Conservation (phyloP, 1,284 basidiomycete species). For the Chalciporus sp. region DNA sequence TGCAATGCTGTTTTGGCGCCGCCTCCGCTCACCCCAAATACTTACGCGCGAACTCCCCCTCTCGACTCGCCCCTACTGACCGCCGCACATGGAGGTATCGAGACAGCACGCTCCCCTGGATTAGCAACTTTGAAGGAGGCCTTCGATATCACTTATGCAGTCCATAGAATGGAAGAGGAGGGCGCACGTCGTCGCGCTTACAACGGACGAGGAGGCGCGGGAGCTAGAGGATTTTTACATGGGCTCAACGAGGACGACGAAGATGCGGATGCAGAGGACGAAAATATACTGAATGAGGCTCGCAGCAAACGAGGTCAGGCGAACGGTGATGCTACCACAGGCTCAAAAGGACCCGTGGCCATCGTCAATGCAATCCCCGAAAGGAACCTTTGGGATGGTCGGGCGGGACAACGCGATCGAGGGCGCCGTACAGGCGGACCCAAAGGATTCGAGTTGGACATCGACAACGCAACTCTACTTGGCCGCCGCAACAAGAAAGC, state of each 20-base stretch:
- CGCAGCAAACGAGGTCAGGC: conserved; percentile 50
- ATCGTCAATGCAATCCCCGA: conserved; percentile 25
- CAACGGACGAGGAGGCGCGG: conserved; percentile 75
- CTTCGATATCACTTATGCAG: conserved; percentile 98
- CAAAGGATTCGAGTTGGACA: conserved; percentile 76
- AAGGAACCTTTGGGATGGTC: conserved; percentile 54
- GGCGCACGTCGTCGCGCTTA: conserved; percentile 83
- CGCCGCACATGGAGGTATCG: conserved; percentile 72
- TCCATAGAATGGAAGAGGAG: conserved; percentile 99
- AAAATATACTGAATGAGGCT: conserved; percentile 47
- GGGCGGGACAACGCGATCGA: conserved; percentile 75
- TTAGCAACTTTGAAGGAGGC: conserved; percentile 94
- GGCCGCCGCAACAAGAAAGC: conserved; percentile 63
- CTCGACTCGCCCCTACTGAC: conserved; percentile 92
- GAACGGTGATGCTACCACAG: conserved; percentile 34
- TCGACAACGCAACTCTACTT: conserved; percentile 83
- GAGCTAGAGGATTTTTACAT: conserved; percentile 78
- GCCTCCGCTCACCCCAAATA: conserved; percentile 61
- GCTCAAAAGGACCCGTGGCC: conserved; percentile 35
- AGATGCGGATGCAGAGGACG: conserved; percentile 46
- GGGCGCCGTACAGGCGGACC: conserved; percentile 38
- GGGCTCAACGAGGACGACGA: conserved; percentile 96
- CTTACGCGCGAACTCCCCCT: conserved; percentile 53
- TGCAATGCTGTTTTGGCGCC: conserved; percentile 71
- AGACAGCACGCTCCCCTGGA: conserved; percentile 86